Conservation (phyloP, 306 rosid species). For the Prunus campanulata region DNA sequence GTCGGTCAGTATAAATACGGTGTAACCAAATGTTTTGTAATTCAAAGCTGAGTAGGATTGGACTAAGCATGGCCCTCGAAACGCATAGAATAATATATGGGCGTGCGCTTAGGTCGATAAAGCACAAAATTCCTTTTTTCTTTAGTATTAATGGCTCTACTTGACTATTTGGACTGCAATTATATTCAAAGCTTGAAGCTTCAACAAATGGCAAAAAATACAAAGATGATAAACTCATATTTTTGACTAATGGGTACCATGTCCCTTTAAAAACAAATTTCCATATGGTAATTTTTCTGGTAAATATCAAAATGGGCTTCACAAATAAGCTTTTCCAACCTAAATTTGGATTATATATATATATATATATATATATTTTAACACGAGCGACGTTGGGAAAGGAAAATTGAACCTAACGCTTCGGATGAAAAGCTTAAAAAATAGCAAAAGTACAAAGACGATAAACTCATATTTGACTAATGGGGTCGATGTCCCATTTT, state of each 20-base stretch:
- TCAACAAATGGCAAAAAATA: not conserved
- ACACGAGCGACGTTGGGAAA: no score
- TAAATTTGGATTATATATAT: no score
- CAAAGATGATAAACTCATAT: no score
- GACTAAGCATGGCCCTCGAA: conserved; percentile 3
- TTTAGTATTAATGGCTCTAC: not conserved
- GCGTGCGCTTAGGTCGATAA: conserved; percentile 3
- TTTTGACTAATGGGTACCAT: no score
- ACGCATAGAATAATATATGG: not conserved
- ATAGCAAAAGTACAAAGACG: not conserved
- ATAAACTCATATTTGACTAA: not conserved
- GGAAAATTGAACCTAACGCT: no score
- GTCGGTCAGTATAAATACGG: not conserved
- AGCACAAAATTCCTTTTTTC: not conserved
- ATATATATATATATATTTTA: no score
- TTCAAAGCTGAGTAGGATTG: conserved; percentile 12
- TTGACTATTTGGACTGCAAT: not conserved
- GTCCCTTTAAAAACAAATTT: not conserved
- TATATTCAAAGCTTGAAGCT: not conserved
- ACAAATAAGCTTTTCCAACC: no score
- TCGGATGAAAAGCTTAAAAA: not conserved
- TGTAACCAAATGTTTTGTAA: not conserved
- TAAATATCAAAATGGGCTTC: no score
- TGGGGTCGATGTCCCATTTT: not conserved
- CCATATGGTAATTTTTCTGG: not conserved